Conservation (phyloP, 352 stramenopile genomes). For the Phytophthora brassicae region DNA sequence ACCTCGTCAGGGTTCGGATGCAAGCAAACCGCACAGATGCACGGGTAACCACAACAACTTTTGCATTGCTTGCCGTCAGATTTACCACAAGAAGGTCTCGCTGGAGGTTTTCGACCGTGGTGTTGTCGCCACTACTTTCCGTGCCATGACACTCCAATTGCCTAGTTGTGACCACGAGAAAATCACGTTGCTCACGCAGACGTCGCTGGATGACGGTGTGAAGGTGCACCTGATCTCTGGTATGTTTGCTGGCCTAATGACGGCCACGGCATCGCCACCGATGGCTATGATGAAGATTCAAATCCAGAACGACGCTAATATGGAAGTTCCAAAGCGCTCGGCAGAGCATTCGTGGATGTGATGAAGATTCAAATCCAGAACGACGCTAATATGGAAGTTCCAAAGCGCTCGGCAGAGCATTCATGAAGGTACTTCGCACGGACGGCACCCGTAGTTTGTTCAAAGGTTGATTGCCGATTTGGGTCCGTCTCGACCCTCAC, state of each 20-base stretch:
- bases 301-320: constrained; percentile 74
- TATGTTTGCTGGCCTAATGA: constrained; percentile 72
- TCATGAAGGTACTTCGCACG: constrained; percentile 48
- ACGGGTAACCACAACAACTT: constrained; percentile 62
- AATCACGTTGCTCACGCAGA: constrained; percentile 43
- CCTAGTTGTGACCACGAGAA: constrained; percentile 81
- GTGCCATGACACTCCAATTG: constrained; percentile 70
- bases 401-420: constrained; percentile 44
- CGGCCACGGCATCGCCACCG: constrained; percentile 59
- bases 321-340: constrained; percentile 38
- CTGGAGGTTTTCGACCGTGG: constrained; percentile 67
- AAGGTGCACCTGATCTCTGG: constrained; percentile 60
- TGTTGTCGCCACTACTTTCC: constrained; percentile 56
- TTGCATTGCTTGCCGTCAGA: constrained; percentile 51
- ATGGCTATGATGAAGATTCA: constrained; percentile 84
- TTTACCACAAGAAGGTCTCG: constrained; percentile 58
- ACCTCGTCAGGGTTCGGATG: constrained; percentile 77
- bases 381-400: constrained; percentile 46
- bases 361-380: constrained; percentile 87
- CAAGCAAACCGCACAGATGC: constrained; percentile 58
- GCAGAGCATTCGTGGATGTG: too few relatives aligned
- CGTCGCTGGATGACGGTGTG: constrained; percentile 51
- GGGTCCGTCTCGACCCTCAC: constrained; percentile 63
- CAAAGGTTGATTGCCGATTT: constrained; percentile 70
- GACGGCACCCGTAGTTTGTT: constrained; percentile 65